Base-by-base conservation (phyloP, 257 asterid genomes). In the Nicotiana tomentosiformis region DNA sequence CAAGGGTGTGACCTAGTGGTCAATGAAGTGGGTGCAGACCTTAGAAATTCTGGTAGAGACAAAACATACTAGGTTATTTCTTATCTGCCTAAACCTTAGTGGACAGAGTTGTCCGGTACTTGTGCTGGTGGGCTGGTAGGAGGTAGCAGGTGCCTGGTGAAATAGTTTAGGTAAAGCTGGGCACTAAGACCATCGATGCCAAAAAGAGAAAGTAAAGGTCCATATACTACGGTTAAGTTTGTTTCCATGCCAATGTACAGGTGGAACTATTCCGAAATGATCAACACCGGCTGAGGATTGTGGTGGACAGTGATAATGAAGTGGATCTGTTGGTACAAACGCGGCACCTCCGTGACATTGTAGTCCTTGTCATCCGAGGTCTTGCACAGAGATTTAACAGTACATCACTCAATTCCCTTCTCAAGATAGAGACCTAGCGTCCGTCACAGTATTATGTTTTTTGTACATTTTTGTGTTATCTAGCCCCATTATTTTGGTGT, bases 251-350 rank as follows among this genome's bases (percentile, higher is more conserved):
- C 39, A 12, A 76, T 35, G 20, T 86, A 83, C 79, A 96, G 99
- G 98, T 96, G 66, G 99, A 91, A 90, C 91, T 96, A 35, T 94
- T 94, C 88, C 86, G 98, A 80, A 96, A 88, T 70, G 99, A 96
- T 86, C 98, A 93, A 83, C 99, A 93, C 69, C 94, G 98, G 51
- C 94, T 96, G n/a, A 90, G 93, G 84, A 91, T 96, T 58, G 98
- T 96, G 10, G 98, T 96, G 11, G 99, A 96, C 91, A 88, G 97
- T 87, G 98, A 94, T 82, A 91, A 88, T 29, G 99, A 96, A 88
- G 98, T 91, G 46, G 98, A 96, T 87, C 82, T 96, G 87, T 91
- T 96, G 97, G 97, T 96, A 30, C 99, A 96, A 90, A 96, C 98
- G 1, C 89, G 98, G 8, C 99, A 94, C 87, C 91, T 90, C 37